Evolutionary conservation across 306 rosid genomes (phyloP).

Genomic region (Castanea mollissima): DNA sequence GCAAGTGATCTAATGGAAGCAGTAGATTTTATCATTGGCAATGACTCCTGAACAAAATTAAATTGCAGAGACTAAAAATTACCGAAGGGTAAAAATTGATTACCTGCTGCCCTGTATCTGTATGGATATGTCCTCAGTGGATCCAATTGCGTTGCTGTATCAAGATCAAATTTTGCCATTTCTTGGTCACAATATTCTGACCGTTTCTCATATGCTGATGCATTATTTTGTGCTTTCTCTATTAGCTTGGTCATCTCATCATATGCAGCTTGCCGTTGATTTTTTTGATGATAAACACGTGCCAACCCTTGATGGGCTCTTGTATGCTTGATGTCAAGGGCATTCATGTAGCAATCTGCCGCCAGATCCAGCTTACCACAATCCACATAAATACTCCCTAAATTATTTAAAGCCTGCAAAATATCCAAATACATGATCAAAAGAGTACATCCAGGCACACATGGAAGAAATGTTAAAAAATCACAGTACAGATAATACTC

Average conservation of each 20-base stretch:
- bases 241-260: conserved; percentile 86
- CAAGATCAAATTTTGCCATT: conserved; percentile 69
- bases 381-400: conserved; percentile 77
- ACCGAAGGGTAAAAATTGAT: background rate
- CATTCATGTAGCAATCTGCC: conserved; percentile 64
- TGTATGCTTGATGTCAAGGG: conserved; percentile 86
- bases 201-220: conserved; percentile 85
- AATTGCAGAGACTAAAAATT: conserved; percentile 1
- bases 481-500: conserved; percentile 9
- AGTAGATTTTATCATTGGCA: background rate
- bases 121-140: conserved; percentile 82
- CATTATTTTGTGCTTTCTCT: conserved; percentile 63
- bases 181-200: conserved; percentile 83
- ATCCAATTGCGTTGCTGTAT: conserved; percentile 59
- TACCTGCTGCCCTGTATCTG: conserved; percentile 93
- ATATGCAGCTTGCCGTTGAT: conserved; percentile 63
- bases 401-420: conserved; percentile 75
- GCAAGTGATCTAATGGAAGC: background rate
- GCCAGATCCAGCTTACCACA: conserved; percentile 66
- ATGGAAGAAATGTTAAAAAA: conserved; percentile 1
- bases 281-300: conserved; percentile 66
- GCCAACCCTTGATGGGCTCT: conserved; percentile 92
- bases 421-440: conserved; percentile 25
- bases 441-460: conserved; percentile 7
- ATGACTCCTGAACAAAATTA: background rate